phyloP scores from a whole-genome alignment of 129 eudicot genomes.

The Flaveria linearis region DNA sequence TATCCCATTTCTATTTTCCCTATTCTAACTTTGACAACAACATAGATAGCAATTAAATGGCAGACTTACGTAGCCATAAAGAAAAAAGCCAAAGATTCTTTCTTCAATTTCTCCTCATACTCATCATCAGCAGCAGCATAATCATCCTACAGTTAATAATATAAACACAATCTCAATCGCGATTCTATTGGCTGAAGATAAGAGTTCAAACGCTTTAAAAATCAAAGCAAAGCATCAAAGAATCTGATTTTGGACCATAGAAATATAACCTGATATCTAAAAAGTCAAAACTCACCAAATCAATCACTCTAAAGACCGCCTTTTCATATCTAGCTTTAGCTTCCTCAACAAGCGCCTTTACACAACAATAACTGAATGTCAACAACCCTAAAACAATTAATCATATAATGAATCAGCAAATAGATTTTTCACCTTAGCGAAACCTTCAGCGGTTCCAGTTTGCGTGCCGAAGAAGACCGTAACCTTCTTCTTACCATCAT shows the following conservation, averaged over 20 bases:
- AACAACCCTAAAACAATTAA: background rate
- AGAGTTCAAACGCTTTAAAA: constrained; percentile 17
- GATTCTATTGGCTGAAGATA: background rate
- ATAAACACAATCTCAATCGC: background rate
- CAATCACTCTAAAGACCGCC: constrained; percentile 74
- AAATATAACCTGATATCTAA: constrained; percentile 7
- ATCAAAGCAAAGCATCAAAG: constrained; percentile 21
- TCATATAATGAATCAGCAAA: background rate
- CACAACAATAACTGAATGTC: constrained; percentile 30
- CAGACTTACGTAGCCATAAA: constrained; percentile 87
- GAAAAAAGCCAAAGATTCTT: constrained; percentile 85
- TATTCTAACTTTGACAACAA: too few species aligned
- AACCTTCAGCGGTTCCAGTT: constrained; percentile 99
- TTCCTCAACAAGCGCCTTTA: constrained; percentile 89
- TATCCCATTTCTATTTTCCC: too few species aligned
- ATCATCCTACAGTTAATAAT: constrained; percentile 65
- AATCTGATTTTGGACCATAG: constrained; percentile 22
- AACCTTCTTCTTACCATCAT: constrained; percentile 84
- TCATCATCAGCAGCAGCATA: constrained; percentile 95
- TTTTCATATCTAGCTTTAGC: constrained; percentile 91
- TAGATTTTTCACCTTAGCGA: constrained; percentile 63
- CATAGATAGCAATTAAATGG: background rate
- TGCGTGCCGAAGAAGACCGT: constrained; percentile 91
- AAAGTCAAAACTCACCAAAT: constrained; percentile 62
- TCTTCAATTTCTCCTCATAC: constrained; percentile 81